Conservation (phyloP, 2,329 filamentous ascomycete genomes). For the Aspergillus persii region DNA sequence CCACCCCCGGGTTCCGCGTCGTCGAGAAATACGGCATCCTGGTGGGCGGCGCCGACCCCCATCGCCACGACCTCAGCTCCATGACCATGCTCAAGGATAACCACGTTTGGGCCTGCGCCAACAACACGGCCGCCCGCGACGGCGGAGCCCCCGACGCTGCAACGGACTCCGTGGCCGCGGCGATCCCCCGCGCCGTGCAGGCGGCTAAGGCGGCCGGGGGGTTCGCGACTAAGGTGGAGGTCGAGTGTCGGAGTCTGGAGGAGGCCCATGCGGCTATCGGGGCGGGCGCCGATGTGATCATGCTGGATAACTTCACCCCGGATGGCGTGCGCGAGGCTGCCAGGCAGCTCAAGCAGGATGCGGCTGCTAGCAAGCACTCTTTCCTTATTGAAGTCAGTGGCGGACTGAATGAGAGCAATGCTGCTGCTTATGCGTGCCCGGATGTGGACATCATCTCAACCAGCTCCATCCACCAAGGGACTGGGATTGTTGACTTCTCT, state of each 20-base stretch:
- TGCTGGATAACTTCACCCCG: slow-evolving; percentile 93
- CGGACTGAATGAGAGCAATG: slow-evolving; percentile 81
- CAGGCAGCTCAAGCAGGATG: slow-evolving; percentile 71
- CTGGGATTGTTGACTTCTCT: slow-evolving; percentile 91
- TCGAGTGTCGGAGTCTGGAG: slow-evolving; percentile 83
- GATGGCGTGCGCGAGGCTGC: slow-evolving; percentile 75
- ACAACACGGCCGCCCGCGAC: slow-evolving; percentile 31
- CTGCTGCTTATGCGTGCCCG: slow-evolving; percentile 66
- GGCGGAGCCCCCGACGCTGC: slow-evolving; percentile 13
- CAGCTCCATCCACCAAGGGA: slow-evolving; percentile 94
- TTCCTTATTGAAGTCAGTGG: slow-evolving; percentile 92
- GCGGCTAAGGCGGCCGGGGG: slow-evolving; percentile 82
- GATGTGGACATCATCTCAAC: slow-evolving; percentile 96
- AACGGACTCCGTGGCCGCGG: slow-evolving; percentile 45
- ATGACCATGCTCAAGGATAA: slow-evolving; percentile 99
- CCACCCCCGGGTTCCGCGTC: slow-evolving; percentile 88
- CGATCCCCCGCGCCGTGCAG: slow-evolving; percentile 79
- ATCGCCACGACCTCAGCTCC: slow-evolving; percentile 83
- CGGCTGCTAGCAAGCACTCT: slow-evolving; percentile 66
- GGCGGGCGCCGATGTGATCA: slow-evolving; percentile 90
- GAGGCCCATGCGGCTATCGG: slow-evolving; percentile 89
- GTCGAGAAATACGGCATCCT: slow-evolving; percentile 99
- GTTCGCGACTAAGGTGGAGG: slow-evolving; percentile 91
- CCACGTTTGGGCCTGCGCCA: slow-evolving; percentile 85
- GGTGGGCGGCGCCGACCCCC: slow-evolving; percentile 85